phyloP scores from a whole-genome alignment of 2,329 filamentous ascomycete species.

The Orbilia oligospora region DNA sequence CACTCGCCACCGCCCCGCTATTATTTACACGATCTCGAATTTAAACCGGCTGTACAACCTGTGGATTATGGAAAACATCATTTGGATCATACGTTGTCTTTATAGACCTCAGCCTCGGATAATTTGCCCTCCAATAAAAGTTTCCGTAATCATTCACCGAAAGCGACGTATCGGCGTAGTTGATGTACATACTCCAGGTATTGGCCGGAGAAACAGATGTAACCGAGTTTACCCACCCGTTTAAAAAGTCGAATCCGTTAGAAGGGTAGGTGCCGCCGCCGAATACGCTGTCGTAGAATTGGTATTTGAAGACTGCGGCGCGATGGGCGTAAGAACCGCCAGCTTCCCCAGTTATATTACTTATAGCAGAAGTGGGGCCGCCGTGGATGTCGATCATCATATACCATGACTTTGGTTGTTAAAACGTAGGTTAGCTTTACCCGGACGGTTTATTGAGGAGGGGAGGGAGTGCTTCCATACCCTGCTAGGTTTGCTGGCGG shows the following conservation, averaged over 20 bases:
- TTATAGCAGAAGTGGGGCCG: constrained; percentile 61
- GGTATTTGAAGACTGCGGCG: constrained; percentile 65
- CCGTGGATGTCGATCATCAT: too few relatives aligned
- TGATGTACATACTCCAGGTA: constrained; percentile 64
- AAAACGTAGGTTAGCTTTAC: too few relatives aligned
- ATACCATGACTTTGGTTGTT: too few relatives aligned
- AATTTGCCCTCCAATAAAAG: constrained; percentile 64
- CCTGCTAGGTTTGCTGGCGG: too few relatives aligned
- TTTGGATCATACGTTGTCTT: too few relatives aligned
- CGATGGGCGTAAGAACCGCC: constrained; percentile 65
- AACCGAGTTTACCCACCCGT: too few relatives aligned
- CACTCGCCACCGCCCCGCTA: too few relatives aligned
- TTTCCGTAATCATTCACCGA: constrained; percentile 62
- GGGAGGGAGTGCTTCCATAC: too few relatives aligned
- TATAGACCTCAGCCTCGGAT: constrained; percentile 22
- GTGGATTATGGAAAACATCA: too few relatives aligned
- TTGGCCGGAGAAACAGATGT: constrained; percentile 28
- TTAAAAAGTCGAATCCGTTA: constrained; percentile 28
- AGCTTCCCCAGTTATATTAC: constrained; percentile 59
- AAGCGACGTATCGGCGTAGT: constrained; percentile 65
- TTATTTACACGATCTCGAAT: too few relatives aligned
- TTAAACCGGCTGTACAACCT: too few relatives aligned
- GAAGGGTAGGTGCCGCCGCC: constrained; percentile 56
- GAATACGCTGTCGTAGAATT: constrained; percentile 63
- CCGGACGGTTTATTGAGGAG: too few relatives aligned